A percentile compares a stretch with the other conserved stretches of the same genome.
Evolutionary conservation across 768 basidiomycete species (phyloP).

Genomic region (Dictyophora rubrovolvata): DNA sequence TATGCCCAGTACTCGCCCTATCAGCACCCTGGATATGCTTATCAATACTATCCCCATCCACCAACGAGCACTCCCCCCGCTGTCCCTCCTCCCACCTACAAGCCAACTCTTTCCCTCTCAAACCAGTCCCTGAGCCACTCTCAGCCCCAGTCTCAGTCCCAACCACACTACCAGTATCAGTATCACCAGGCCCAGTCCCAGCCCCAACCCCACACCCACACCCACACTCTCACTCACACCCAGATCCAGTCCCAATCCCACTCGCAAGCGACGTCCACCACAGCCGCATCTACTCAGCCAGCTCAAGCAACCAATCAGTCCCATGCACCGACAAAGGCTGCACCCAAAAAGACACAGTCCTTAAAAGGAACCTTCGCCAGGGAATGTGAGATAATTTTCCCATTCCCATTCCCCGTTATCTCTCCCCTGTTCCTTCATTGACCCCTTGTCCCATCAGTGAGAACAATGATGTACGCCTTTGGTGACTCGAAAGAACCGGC

Average conservation of each 20-base stretch:
- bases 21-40: slow-evolving; percentile 25
- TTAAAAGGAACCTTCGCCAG: slow-evolving; percentile 70
- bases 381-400: slow-evolving; percentile 53
- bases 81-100: slow-evolving; percentile 32
- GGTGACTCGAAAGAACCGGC: slow-evolving; percentile 86
- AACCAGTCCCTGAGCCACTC: neutral
- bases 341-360: slow-evolving; percentile 53
- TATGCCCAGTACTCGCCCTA: slow-evolving; percentile 5
- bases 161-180: slow-evolving; percentile 14
- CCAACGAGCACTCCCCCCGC: slow-evolving; percentile 40
- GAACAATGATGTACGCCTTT: slow-evolving; percentile 86
- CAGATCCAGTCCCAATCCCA: neutral
- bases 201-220: slow-evolving; percentile 37
- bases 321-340: slow-evolving; percentile 31
- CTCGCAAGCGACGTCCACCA: slow-evolving; percentile 14
- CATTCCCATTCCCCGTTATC: neutral
- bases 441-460: slow-evolving; percentile 38
- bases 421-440: slow-evolving; percentile 1
- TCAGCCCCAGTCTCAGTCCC: neutral
- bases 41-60: slow-evolving; percentile 13
- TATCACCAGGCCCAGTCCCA: slow-evolving; percentile 30
- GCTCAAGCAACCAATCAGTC: slow-evolving; percentile 19
- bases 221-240: slow-evolving; percentile 7
- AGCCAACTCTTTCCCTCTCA: slow-evolving; percentile 2
- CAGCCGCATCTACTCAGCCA: slow-evolving; percentile 5